Base-by-base conservation (phyloP, 2,329 filamentous ascomycete genomes). In the Chaetomiaceae sp. region DNA sequence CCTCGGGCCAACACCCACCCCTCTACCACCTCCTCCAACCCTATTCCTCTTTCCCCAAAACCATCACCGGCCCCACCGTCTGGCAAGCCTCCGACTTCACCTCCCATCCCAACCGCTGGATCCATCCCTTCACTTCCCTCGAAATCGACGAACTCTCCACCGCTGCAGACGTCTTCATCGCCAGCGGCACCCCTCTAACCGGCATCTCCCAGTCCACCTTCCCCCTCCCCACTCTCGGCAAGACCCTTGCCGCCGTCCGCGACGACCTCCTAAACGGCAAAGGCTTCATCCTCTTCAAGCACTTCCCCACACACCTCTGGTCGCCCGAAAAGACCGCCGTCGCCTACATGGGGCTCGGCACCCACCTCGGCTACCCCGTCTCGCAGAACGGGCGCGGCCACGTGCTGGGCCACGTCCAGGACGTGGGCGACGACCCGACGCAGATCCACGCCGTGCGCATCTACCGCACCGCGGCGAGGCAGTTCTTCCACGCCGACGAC, bases 361-460 rank as follows among this genome's bases (percentile, higher is more conserved):
- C 87, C 5, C 86, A 95, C 68, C 78, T 95, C 9, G 90, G 90
- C 54, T 94, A 95, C 74, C 92, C 94, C 58, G 82, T 95, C 36
- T 88, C 83, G 21, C 90, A 96, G 66, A 95, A 96, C 72, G 84
- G 85, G 16, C 81, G 83, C 16, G 90, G 90, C 40, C 90, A 95
- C 70, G 87, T 95, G 9, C 80, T 95, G 1, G 90, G 90, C 7
- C 90, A 95, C 68, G 90, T 95, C 62, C 92, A 95, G 72, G 90
- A 95, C 70, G 79, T 94, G 3, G 88, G 89, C 41, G 90, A 91
- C 61, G 89, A 95, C 67, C 77, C 86, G 23, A 81, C 77, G 4
- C 85, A 90, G 71, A 95, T 90, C 63, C 87, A 95, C 73, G 86
- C 85, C 62, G 89, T 95, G 56, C 85, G 90, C 62, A 95, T 95